Evolutionary conservation across 2,329 filamentous ascomycete genomes (phyloP), one percentile per base, ranked within the genome.

Genomic region (Colletotrichum simmondsii): DNA sequence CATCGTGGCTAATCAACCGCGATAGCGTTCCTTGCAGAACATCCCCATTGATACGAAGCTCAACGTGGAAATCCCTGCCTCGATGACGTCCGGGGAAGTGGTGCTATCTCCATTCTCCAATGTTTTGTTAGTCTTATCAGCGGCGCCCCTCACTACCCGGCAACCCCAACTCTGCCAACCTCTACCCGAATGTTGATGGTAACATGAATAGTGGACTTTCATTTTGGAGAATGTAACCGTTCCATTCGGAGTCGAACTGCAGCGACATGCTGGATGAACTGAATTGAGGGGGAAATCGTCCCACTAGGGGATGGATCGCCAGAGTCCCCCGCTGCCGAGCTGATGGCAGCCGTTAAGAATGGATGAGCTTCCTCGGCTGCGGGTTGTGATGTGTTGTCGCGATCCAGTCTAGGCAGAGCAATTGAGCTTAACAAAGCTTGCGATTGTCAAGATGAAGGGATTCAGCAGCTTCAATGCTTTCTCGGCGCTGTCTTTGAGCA

Each of bases 151-250:
- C 66, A 72, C 60, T 65, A 14, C 54, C 42, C 46, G 53, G 69
- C 30, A 59, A 69, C 53, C 24, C 65, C 65, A 32, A 32, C n/a
- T 28, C 16, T n/a, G 42, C 61, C 46, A 22, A 49, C 59, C 24
- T 61, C 32, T 28, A 16, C 14, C 35, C 11, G 10, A 42, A 12
- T 49, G 14, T 54, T 64, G 42, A 70, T 70, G 70, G 70, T 72
- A 22, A 58, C 70, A 72, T 72, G 46, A 70, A 70, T 70, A 70
- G 70, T 70, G 70, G 70, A 46, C 66, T 65, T 72, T 6, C n/a
- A 16, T 7, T 68, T 60, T 64, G 66, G 68, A 30, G 24, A 61
- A 70, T 70, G 70, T 65, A 70, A 70, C 70, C 66, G 66, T 72
- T 59, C 26, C 66, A 72, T 72, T 70, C 4, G 54, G n/a, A 14